Base-by-base conservation (phyloP, 495 filamentous ascomycete genomes). In the Astrothelium subdiscretum region DNA sequence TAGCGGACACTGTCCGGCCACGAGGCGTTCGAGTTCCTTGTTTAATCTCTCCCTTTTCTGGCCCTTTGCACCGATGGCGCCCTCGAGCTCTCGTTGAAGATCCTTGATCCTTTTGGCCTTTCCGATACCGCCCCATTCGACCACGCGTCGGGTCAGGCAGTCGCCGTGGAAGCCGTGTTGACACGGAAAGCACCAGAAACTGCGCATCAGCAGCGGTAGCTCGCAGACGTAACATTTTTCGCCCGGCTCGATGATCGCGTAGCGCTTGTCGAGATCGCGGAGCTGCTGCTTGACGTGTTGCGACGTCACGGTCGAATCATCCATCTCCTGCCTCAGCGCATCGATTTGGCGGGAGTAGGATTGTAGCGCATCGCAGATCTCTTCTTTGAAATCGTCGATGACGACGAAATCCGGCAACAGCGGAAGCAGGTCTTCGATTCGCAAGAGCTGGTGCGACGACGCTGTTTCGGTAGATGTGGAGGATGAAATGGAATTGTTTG, bases 391-490 rank as follows among this genome's bases (percentile, higher is more conserved):
- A 74, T 96, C 91, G 69, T 98, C 94, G 61, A 98, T 97, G 57
- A 96, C 87, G n/a, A 97, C 90, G 66, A 98, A 98, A 70, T 98
- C 94, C 0, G 94, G 95, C 77, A 98, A 98, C 77, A 97, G 96
- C 0, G 95, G 94, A 43, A 98, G 96, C 24, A 98, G 76, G 68
- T 98, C 95, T 70, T 98, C 94, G 67, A 98, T 98, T 64, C 87
- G 85, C 20, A 98, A 83, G 2, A 97, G 78, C 24, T 54, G 48
- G 10, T 54, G 48, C 24, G 48, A 54, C 6, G 48, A 29, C 20
- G 48, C 24, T 27, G 48, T 24, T 54, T 54, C 48, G 20, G 48
- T 54, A 54, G 48, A 27, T 29, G 22, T 15, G 29, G 48, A 54
- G 6, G 48, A 54, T 54, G 48, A 27, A 29, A 54, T 54, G 24